phyloP scores from a whole-genome alignment of 345 rosid genomes.

The Linum usitatissimum region DNA sequence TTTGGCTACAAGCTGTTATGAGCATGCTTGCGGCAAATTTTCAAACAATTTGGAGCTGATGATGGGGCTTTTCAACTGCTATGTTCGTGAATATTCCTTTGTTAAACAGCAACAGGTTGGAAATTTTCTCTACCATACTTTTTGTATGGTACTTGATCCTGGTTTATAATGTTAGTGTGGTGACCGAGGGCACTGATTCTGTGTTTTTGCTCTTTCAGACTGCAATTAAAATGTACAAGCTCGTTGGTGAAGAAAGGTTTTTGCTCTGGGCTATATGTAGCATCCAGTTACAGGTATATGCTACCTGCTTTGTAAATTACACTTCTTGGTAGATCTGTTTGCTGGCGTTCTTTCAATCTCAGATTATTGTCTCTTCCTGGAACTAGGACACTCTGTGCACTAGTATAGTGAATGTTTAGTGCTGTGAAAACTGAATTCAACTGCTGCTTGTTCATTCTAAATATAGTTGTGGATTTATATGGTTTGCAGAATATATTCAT shows the following conservation, averaged over 20 bases:
- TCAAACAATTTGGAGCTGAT: constrained; percentile 75
- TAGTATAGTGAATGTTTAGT: not conserved
- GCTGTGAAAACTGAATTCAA: not conserved
- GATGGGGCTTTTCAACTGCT: constrained; percentile 98
- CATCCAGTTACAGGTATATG: constrained; percentile 80
- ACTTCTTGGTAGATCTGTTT: not conserved
- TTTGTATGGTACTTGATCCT: not conserved
- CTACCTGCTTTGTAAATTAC: not conserved
- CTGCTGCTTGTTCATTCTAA: not conserved
- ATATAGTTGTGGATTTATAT: not conserved
- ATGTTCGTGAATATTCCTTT: constrained; percentile 83
- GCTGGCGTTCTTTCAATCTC: not conserved
- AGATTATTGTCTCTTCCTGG: not conserved
- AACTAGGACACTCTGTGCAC: not conserved
- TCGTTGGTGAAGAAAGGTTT: constrained; percentile 83
- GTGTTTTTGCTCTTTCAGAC: constrained; percentile 46
- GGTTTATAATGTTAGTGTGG: not conserved
- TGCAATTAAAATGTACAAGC: constrained; percentile 94
- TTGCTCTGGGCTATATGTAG: constrained; percentile 99
- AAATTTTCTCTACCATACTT: not conserved
- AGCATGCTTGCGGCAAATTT: constrained; percentile 66
- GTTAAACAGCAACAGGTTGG: constrained; percentile 98
- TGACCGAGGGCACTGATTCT: constrained; percentile 4
- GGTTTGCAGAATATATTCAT: not conserved
- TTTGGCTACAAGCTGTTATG: constrained; percentile 87